These are phyloP conservation scores for Guadua angustifolia DNA, from an alignment of 176 grass and related monocot species.

Conservation along the genomic window DNA sequence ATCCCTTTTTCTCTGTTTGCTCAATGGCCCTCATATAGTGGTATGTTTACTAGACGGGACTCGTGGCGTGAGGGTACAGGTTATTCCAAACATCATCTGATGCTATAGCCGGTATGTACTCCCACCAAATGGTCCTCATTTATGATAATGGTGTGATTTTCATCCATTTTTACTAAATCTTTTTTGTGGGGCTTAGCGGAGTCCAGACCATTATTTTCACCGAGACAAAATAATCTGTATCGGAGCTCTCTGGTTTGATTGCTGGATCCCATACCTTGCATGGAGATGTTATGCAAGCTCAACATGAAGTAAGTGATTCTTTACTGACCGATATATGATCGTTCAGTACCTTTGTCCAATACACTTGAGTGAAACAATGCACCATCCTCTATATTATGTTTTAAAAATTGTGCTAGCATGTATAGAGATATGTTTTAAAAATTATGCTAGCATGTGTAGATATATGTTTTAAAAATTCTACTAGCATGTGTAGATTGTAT, in stretches of 20 bases:
- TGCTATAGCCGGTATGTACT: too few species aligned
- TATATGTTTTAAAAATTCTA: too few species aligned
- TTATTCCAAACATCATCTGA: too few species aligned
- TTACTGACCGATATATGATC: background rate
- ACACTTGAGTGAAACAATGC: background rate
- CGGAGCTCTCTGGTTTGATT: slow-evolving; percentile 76
- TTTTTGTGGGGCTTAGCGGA: too few species aligned
- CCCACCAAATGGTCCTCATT: too few species aligned
- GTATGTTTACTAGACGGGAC: too few species aligned
- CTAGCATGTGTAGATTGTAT: background rate
- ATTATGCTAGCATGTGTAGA: too few species aligned
- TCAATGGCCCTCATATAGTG: background rate
- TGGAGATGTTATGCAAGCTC: slow-evolving; percentile 86
- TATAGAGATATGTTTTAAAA: too few species aligned
- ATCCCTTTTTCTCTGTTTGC: slow-evolving; percentile 2
- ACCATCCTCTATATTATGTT: background rate
- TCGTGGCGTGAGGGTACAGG: too few species aligned
- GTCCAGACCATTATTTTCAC: slow-evolving; percentile 89
- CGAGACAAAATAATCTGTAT: slow-evolving; percentile 81
- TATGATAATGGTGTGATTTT: too few species aligned
- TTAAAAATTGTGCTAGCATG: background rate
- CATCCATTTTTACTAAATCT: too few species aligned
- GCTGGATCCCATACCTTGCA: slow-evolving; percentile 84
- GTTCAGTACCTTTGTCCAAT: background rate
- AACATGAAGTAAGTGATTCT: slow-evolving; percentile 78